Evolutionary conservation across 768 basidiomycete genomes (phyloP).

Genomic region (Psilocybe sp.): DNA sequence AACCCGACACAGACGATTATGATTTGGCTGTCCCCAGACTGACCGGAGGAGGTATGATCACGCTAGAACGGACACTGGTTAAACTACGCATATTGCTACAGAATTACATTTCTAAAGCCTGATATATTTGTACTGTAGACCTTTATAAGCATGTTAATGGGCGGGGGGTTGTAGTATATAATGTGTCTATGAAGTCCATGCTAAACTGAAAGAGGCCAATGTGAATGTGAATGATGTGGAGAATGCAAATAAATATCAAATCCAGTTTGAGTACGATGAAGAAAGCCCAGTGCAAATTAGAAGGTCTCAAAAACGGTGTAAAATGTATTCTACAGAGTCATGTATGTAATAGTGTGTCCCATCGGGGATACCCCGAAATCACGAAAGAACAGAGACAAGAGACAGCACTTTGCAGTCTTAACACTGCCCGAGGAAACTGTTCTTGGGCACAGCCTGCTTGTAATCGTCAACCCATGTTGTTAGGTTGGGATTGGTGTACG

Average conservation of each 20-base stretch:
- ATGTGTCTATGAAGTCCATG: too few relatives aligned
- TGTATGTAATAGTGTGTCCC: neutral
- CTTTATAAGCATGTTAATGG: too few relatives aligned
- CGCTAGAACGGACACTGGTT: conserved; percentile 68
- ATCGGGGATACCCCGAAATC: neutral
- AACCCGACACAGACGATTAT: conserved; percentile 27
- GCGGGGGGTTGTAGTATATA: too few relatives aligned
- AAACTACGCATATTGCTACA: conserved; percentile 52
- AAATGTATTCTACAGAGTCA: neutral
- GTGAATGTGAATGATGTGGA: neutral
- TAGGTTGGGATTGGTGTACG: conserved; percentile 81
- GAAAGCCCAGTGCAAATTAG: neutral
- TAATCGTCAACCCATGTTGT: conserved; percentile 73
- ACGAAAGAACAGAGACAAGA: neutral
- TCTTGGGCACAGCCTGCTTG: conserved; percentile 69
- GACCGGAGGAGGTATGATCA: conserved; percentile 76
- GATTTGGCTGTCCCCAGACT: conserved; percentile 68
- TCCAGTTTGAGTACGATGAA: conserved; percentile 2
- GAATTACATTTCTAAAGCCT: neutral
- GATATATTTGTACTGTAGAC: too few relatives aligned
- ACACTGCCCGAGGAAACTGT: conserved; percentile 57
- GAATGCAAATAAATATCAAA: conserved; percentile 5
- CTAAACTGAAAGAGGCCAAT: neutral
- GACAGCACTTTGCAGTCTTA: conserved; percentile 18
- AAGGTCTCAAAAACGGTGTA: neutral